phyloP scores from a whole-genome alignment of 2,329 filamentous ascomycete species.

The Ceratocystis ficicola region DNA sequence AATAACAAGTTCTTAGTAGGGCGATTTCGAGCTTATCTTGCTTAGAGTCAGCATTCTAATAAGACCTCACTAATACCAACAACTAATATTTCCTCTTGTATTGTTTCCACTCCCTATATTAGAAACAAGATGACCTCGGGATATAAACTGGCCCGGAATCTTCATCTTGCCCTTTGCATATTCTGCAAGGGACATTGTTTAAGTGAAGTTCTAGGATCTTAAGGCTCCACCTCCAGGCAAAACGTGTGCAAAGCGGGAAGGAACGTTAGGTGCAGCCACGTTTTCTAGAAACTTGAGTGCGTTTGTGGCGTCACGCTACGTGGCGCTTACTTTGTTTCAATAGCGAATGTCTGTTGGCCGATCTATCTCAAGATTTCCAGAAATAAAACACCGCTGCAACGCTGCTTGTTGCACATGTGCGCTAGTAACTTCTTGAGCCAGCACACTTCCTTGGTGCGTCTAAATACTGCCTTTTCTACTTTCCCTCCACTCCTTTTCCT shows the following conservation, averaged over 20 bases:
- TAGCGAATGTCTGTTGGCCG: background rate
- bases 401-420: conserved; percentile 12
- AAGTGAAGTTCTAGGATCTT: background rate
- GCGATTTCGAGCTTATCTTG: background rate
- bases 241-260: conserved; percentile 1
- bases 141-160: background rate
- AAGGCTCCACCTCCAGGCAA: background rate
- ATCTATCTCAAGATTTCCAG: background rate
- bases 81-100: too few species aligned
- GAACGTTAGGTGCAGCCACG: conserved; percentile 3
- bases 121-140: background rate
- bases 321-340: conserved; percentile 4
- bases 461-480: background rate
- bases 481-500: background rate
- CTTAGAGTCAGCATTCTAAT: conserved; percentile 1
- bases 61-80: background rate
- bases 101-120: too few species aligned
- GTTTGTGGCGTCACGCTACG: background rate
- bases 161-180: background rate
- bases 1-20: background rate
- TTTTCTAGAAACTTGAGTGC: conserved; percentile 2
- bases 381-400: conserved; percentile 15
- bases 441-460: background rate
- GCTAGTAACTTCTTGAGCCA: background rate
- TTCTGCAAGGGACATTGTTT: background rate